Percentiles rank a stretch among this genome's conserved stretches.
Evolutionary conservation across 2,329 filamentous ascomycete species (phyloP).

Genomic region (Cercospora zeae-maydis): DNA sequence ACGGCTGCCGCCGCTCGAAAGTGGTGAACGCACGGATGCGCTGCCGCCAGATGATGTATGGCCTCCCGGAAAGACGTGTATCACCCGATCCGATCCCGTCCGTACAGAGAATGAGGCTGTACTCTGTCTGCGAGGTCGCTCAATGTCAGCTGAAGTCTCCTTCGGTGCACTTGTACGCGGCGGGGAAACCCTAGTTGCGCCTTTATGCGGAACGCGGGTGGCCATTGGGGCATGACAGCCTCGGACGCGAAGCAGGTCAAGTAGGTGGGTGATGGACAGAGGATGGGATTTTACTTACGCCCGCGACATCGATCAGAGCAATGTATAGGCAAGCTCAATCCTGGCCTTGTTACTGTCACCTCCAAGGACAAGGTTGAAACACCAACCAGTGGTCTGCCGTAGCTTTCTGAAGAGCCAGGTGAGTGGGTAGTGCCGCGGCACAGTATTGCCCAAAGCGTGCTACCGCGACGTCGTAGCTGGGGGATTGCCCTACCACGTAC

Average conservation of each 20-base stretch:
- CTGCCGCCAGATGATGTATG: conserved; percentile 32
- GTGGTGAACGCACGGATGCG: conserved; percentile 31
- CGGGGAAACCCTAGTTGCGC: conserved; percentile 19
- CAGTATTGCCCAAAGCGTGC: conserved; percentile 14
- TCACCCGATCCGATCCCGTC: conserved; percentile 27
- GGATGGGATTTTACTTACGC: conserved; percentile 21
- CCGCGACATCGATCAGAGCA: conserved; percentile 24
- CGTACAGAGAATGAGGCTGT: conserved; percentile 22
- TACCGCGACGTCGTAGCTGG: conserved; percentile 14
- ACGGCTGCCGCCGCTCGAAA: conserved; percentile 30
- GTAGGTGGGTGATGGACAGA: not conserved
- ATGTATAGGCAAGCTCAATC: conserved; percentile 22
- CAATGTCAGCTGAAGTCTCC: conserved; percentile 23
- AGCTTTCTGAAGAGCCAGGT: conserved; percentile 15
- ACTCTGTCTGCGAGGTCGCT: conserved; percentile 21
- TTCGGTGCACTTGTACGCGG: conserved; percentile 17
- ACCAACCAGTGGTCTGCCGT: conserved; percentile 4
- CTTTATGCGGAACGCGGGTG: conserved; percentile 19
- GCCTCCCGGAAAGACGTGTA: conserved; percentile 27
- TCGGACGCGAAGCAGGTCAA: conserved; percentile 1
- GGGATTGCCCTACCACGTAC: conserved; percentile 6
- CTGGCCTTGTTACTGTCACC: conserved; percentile 23
- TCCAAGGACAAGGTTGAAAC: conserved; percentile 25
- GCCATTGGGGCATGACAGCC: conserved; percentile 19
- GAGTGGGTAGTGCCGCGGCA: conserved; percentile 14